A percentile compares a stretch with the other conserved stretches of the same genome.
Evolutionary conservation across 129 eudicot species (phyloP).

Genomic region (Arctium lappa): DNA sequence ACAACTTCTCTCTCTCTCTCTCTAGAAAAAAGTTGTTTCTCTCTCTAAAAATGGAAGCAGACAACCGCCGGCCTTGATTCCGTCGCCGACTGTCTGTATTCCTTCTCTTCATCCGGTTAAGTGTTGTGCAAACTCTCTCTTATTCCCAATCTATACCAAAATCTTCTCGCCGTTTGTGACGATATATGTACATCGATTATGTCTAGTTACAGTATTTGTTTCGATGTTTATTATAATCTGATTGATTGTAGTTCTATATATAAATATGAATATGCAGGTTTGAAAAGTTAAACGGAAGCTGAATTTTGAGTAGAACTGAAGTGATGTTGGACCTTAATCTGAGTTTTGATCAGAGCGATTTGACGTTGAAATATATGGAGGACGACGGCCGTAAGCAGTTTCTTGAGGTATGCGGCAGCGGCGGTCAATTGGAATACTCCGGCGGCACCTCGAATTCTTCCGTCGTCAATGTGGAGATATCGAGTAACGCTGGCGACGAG

Average conservation of each 20-base stretch:
- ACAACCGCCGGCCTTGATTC: slow-evolving; percentile 37
- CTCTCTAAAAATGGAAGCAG: slow-evolving; percentile 26
- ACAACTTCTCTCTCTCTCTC: not conserved
- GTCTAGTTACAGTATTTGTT: not conserved
- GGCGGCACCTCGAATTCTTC: slow-evolving; percentile 64
- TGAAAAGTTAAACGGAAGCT: slow-evolving; percentile 10
- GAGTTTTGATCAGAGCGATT: slow-evolving; percentile 26
- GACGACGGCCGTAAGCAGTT: slow-evolving; percentile 26
- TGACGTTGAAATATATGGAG: slow-evolving; percentile 29
- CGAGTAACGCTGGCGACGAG: slow-evolving; percentile 49
- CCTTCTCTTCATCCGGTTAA: slow-evolving; percentile 1
- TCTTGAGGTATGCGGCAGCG: slow-evolving; percentile 24
- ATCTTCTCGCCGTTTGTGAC: not conserved
- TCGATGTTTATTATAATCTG: not conserved
- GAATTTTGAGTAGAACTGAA: slow-evolving; percentile 9
- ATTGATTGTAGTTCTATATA: slow-evolving; percentile 2
- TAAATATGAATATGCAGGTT: slow-evolving; percentile 4
- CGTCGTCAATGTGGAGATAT: slow-evolving; percentile 49
- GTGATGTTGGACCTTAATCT: slow-evolving; percentile 75
- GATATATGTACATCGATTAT: not conserved
- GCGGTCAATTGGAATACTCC: slow-evolving; percentile 43
- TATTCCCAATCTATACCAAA: not conserved
- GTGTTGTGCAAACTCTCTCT: not conserved
- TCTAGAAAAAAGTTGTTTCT: not conserved
- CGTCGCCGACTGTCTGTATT: slow-evolving; percentile 18